These are phyloP conservation scores for Calonectria crousiana DNA, from an alignment of 2,329 filamentous ascomycete genomes.

Conservation along the genomic window DNA sequence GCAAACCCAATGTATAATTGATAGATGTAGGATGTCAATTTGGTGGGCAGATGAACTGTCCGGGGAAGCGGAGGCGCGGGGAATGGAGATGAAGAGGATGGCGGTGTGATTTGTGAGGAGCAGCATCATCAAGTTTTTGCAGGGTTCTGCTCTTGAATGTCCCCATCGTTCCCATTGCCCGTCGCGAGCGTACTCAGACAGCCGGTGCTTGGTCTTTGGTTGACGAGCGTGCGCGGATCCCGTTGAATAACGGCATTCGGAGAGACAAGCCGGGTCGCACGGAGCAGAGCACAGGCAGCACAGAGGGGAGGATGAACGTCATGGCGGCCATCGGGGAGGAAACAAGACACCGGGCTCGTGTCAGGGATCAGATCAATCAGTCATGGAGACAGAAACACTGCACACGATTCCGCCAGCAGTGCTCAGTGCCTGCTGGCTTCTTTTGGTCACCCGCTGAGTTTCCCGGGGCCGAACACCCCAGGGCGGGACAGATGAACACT, in stretches of 20 bases:
- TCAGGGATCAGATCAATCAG: not conserved
- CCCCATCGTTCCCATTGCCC: not conserved
- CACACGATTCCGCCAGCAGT: not conserved
- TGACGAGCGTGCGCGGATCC: not conserved
- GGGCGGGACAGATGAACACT: not conserved
- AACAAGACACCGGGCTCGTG: not conserved
- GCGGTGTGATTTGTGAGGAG: conserved; percentile 12
- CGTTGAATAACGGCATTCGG: conserved; percentile 1
- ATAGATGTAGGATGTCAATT: not conserved
- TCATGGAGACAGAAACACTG: not conserved
- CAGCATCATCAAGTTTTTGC: not conserved
- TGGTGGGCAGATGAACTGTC: conserved; percentile 2
- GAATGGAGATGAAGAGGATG: not conserved
- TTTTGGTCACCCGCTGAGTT: not conserved
- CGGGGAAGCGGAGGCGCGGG: conserved; percentile 16
- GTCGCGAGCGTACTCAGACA: not conserved
- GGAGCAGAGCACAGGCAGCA: not conserved
- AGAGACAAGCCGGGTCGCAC: conserved; percentile 4
- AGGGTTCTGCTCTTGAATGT: not conserved
- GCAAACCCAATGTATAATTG: not conserved
- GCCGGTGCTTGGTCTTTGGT: not conserved
- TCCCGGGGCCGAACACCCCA: not conserved
- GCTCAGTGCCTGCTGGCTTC: not conserved
- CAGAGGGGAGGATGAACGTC: not conserved
- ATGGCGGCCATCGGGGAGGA: not conserved